Evolutionary conservation across 768 basidiomycete genomes (phyloP), one percentile per base, ranked within the genome.

Genomic region (Artomyces pyxidatus): DNA sequence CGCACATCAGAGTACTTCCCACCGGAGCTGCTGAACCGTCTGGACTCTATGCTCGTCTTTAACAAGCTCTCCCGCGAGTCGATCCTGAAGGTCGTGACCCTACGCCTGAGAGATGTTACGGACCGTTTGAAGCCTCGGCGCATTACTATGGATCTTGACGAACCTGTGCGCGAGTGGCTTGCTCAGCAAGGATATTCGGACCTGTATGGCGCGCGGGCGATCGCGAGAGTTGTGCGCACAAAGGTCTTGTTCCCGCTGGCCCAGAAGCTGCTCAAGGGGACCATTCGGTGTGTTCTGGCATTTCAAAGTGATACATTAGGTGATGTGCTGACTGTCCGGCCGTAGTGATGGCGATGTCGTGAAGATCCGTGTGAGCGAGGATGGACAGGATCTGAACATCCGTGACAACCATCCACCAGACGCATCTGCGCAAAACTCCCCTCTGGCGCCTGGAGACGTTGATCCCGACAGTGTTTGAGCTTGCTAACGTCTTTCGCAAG

Each of bases 1-100:
- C 76, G 84, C 17, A 88, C 88, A 0, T 72, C 80, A 0, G 81
- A 83, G 53, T 83, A 83, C 67, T 94, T 94, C 75, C 84, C 90
- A 9, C 92, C 92, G 0, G 92, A 96, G 64, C 74, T 95, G 3
- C 75, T 94, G 47, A 94, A 94, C 61, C 83, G 92, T 7, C 76
- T 95, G 29, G 91, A 95, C 60, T 80, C 86, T 1, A 86, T 88
- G 67, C 70, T 87, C 14, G 83, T 95, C 8, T 95, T 96, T 72
- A 94, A 94, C 72, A 93, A 91, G 61, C 80, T 96, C 16, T 82
- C 86, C 2, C 75, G 73, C 22, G 62, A 68, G 21, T 83, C 85
- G 3, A 86, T 94, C 46, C 67, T 88, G n/a, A 69, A 84, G 42
- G 84, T 96, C 21, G 89, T 94, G 17, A 70, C 71, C 3, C 71